Evolutionary conservation across 257 asterid genomes (phyloP).

Genomic region (Scutellaria minor): DNA sequence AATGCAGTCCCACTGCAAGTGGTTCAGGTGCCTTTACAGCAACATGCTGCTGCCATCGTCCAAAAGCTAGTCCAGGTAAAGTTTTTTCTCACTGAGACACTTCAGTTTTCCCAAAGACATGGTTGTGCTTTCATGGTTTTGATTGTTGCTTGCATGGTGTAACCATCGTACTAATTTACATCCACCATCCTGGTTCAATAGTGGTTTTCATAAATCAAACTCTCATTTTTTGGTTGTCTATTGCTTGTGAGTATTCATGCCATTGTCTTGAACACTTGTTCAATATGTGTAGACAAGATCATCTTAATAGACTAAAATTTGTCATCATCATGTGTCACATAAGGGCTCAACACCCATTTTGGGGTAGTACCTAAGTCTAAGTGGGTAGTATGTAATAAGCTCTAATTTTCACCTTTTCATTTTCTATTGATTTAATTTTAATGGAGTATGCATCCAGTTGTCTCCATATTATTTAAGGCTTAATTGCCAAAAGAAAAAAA

Average conservation of each 20-base stretch:
- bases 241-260: slow-evolving; percentile 3
- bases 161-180: neutral
- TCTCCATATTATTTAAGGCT: too few species aligned
- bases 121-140: slow-evolving; percentile 26
- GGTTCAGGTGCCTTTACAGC: slow-evolving; percentile 65
- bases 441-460: neutral
- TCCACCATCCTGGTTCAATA: neutral
- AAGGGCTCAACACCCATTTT: neutral
- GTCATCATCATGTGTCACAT: neutral
- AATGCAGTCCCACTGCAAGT: slow-evolving; percentile 44
- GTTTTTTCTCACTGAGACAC: slow-evolving; percentile 8
- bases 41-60: slow-evolving; percentile 70
- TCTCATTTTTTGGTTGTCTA: slow-evolving; percentile 23
- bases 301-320: neutral
- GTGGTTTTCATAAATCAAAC: slow-evolving; percentile 6
- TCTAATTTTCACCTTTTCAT: neutral
- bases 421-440: slow-evolving; percentile 16
- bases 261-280: neutral
- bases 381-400: neutral
- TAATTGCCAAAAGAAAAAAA: too few species aligned
- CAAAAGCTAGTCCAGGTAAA: slow-evolving; percentile 77
- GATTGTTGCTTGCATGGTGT: neutral
- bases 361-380: slow-evolving; percentile 3
- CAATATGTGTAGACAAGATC: slow-evolving; percentile 5
- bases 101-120: neutral